Conservation (phyloP, 257 asterid genomes). For the Parsonsia alboflavescens region DNA sequence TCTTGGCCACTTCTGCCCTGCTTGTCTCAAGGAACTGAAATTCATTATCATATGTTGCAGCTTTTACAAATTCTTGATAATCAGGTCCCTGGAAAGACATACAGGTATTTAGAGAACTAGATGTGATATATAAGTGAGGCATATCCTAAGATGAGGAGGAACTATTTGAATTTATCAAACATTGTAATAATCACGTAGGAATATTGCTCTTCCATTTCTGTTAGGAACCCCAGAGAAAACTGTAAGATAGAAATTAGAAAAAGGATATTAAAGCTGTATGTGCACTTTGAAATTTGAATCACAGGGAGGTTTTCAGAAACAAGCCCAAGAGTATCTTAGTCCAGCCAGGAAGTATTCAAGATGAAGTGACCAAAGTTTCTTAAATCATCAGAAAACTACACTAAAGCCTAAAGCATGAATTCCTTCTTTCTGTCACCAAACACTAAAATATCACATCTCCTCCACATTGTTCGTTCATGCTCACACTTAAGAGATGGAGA, state of each 20-base stretch:
- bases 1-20: slow-evolving; percentile 51
- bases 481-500: too few relatives aligned
- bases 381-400: background rate
- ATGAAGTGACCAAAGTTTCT: background rate
- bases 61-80: slow-evolving; percentile 64
- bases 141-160: background rate
- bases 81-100: slow-evolving; percentile 59
- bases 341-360: background rate
- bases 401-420: too few relatives aligned
- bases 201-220: background rate
- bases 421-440: slow-evolving; percentile 1
- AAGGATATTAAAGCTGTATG: background rate
- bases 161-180: background rate
- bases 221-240: background rate
- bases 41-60: slow-evolving; percentile 72
- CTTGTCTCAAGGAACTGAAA: slow-evolving; percentile 83
- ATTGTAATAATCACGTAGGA: background rate
- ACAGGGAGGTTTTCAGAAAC: background rate
- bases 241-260: background rate
- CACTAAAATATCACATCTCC: background rate
- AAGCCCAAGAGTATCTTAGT: too few relatives aligned
- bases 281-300: background rate
- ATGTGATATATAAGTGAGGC: background rate
- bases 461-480: background rate
- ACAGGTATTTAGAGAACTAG: background rate